Percentiles rank a stretch among this genome's conserved stretches.
These are phyloP conservation scores for Tripidium arundinaceum DNA, from an alignment of 202 grass and related monocot species.

Conservation along the genomic window DNA sequence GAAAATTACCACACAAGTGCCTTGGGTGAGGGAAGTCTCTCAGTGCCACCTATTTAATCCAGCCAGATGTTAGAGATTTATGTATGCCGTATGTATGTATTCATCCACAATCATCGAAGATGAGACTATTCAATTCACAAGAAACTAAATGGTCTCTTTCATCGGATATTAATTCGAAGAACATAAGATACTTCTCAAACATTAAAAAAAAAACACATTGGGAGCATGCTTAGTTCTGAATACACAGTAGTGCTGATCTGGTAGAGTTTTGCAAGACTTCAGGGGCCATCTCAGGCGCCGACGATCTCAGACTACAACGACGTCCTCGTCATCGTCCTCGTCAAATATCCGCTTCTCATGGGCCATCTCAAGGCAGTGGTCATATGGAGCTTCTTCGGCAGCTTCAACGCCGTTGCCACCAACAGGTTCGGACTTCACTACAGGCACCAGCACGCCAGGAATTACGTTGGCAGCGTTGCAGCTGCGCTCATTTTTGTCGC, in stretches of 20 bases:
- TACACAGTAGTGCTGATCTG: not conserved
- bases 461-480: not conserved
- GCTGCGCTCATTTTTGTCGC: not conserved
- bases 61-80: not conserved
- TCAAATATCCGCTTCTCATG: not conserved
- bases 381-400: not conserved
- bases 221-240: not conserved
- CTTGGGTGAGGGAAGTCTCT: constrained; percentile 58
- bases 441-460: not conserved
- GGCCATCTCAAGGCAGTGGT: not conserved
- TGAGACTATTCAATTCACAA: not conserved
- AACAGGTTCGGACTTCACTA: not conserved
- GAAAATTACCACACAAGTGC: constrained; percentile 52
- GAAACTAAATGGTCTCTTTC: not conserved
- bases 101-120: not conserved
- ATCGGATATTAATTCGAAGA: not conserved
- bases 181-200: not conserved
- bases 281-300: not conserved
- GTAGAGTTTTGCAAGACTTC: not conserved
- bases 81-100: not conserved
- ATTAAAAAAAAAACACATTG: not conserved
- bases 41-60: constrained; percentile 47
- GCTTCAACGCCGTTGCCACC: not conserved
- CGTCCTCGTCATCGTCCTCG: constrained; percentile 18
- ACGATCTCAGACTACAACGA: constrained; percentile 20